A percentile compares a stretch with the other conserved stretches of the same genome.
Evolutionary conservation across 768 basidiomycete species (phyloP).

Genomic region (Nidula microcarpa): DNA sequence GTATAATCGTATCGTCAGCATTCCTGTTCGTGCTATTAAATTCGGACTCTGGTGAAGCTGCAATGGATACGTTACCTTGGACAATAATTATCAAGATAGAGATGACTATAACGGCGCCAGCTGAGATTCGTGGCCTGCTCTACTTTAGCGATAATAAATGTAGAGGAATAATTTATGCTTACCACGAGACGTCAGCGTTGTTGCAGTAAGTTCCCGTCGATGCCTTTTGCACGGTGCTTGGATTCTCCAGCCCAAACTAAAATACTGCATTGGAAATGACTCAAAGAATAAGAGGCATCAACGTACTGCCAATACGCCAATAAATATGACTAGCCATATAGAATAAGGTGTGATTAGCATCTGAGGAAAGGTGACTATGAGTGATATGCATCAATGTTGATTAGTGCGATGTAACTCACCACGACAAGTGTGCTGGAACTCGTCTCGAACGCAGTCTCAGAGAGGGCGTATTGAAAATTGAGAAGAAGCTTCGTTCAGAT

Average conservation of each 20-base stretch:
- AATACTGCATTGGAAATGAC: background rate
- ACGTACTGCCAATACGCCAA: conserved; percentile 18
- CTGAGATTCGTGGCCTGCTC: conserved; percentile 20
- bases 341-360: conserved; percentile 20
- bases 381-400: background rate
- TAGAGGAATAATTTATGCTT: background rate
- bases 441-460: conserved; percentile 11
- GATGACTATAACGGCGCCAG: conserved; percentile 15
- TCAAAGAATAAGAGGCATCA: background rate
- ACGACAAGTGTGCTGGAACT: conserved; percentile 11
- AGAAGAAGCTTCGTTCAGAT: conserved; percentile 17
- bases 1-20: conserved; percentile 19
- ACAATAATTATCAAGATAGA: conserved; percentile 15
- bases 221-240: conserved; percentile 14
- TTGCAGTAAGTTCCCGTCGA: conserved; percentile 27
- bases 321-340: conserved; percentile 18
- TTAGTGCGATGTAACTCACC: conserved; percentile 8
- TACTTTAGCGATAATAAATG: background rate
- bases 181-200: conserved; percentile 15
- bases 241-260: conserved; percentile 19
- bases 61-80: conserved; percentile 10
- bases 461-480: conserved; percentile 16
- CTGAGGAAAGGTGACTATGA: conserved; percentile 7
- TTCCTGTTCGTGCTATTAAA: conserved; percentile 5
- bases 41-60: background rate